These are phyloP conservation scores for Byssoonygena ceratinophila DNA, from an alignment of 2,329 filamentous ascomycete genomes.

Conservation along the genomic window DNA sequence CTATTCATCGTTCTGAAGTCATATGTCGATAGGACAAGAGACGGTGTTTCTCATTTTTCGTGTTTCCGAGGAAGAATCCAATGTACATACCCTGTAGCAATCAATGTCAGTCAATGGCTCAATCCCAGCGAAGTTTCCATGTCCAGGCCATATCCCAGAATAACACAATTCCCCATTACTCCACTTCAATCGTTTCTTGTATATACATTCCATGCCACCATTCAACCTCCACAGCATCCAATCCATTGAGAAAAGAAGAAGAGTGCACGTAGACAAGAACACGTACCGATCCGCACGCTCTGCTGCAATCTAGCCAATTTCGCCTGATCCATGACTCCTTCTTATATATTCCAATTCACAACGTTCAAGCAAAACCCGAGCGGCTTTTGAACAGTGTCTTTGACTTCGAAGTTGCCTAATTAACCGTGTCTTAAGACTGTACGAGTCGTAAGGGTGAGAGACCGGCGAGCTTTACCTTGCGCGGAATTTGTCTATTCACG, in stretches of 20 bases:
- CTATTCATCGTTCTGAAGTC: not conserved
- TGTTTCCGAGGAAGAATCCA: slow-evolving; percentile 3
- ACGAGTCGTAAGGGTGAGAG: not conserved
- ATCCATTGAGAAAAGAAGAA: not conserved
- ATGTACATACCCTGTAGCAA: slow-evolving; percentile 24
- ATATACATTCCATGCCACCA: not conserved
- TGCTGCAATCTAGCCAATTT: slow-evolving; percentile 57
- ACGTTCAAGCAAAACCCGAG: slow-evolving; percentile 2
- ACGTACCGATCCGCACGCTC: slow-evolving; percentile 60
- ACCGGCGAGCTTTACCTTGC: not conserved
- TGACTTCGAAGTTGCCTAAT: not conserved
- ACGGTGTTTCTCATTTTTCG: not conserved
- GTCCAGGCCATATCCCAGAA: not conserved
- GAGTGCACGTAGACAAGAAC: too few relatives aligned
- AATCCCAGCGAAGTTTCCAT: not conserved
- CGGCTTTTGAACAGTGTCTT: not conserved
- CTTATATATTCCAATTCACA: not conserved
- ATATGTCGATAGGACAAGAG: not conserved
- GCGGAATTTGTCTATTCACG: not conserved
- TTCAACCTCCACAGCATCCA: not conserved
- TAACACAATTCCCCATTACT: not conserved
- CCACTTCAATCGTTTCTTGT: not conserved
- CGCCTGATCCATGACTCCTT: slow-evolving; percentile 50
- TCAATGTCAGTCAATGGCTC: slow-evolving; percentile 16
- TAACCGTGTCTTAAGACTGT: not conserved